Evolutionary conservation across 345 rosid genomes (phyloP), one percentile per base, ranked within the genome.

Genomic region (Arabidopsis arenosa): DNA sequence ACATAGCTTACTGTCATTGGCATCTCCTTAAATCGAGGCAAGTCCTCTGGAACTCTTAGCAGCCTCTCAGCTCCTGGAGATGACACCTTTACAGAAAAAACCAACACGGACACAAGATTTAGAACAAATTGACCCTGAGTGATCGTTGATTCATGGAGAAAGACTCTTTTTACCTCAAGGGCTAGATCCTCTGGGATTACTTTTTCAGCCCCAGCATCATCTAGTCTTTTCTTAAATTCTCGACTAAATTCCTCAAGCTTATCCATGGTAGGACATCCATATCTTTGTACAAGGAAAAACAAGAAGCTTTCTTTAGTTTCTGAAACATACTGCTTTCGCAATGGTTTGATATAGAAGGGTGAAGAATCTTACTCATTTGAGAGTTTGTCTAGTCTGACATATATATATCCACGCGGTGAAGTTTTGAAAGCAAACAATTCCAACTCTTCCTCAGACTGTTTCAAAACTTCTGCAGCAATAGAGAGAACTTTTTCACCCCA

Each of bases 31-130:
- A 94, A 92, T 41, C 90, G 86, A 26, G 35, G 33, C 74, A 94
- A 81, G 67, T 94, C 97, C 59, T 85, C 88, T 0, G 93, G 97
- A 35, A 94, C 89, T 83, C 79, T 92, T 18, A 92, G 71, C 63
- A 92, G 76, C 79, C 98, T 88, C 79, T 92, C 93, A 54, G 95
- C 93, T 44, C 98, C 95, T 12, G 95, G 97, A 75, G 96, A 83
- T 40, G 98, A 92, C 58, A 94, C 93, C 98, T 94, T 75, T 32
- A 63, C 59, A 66, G 30, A 13, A 68, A 68, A 62, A 75, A 70
- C 6, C 63, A 71, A 70, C 5, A 62, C 17, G 0, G 13, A 63
- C 55, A 53, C 28, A 63, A 51, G 21, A 0, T 10, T 72, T 39
- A 11, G 8, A 60, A 21, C 23, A 57, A 44, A 61, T 53, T 33